Base-by-base conservation (phyloP, 2,329 filamentous ascomycete genomes). In the Aspergillus piperis region DNA sequence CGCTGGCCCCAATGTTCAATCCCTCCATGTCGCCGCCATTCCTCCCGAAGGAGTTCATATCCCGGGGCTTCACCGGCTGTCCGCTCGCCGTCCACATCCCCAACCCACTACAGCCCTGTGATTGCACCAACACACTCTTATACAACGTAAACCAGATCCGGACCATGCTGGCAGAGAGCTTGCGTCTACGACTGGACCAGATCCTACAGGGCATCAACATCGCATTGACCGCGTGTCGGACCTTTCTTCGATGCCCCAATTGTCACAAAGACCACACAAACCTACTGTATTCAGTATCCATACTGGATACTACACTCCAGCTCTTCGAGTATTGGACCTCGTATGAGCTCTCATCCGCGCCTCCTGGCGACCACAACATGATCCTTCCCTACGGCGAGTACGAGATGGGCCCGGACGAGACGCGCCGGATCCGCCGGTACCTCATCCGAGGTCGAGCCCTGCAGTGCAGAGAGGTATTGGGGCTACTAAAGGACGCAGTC, bases 71-170 rank as follows among this genome's bases (percentile, higher is more conserved):
- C 36, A 61, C 68, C 47, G 71, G 70, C 62, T 70, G 66, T 19
- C 63, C 70, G 19, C 64, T 75, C n/a, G 67, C 67, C 3, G 67
- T 68, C 10, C 70, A 71, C 15, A 63, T 73, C 15, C 65, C 69
- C 15, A 71, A 62, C 8, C 55, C 65, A 0, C 65, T 69, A 1
- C 64, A 57, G 11, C 66, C 63, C 25, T 73, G 73, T 62, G 72
- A 72, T 39, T 76, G 74, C 57, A 53, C 70, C 2, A 70, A 73
- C 23, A 68, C 65, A 47, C 68, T 75, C 23, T 60, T 69, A 8
- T 70, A 70, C 49, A 66, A 75, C 39, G 67, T 71, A 62, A 69
- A 68, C 53, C 68, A 68, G n/a, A 61, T 76, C n/a, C 72, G 68
- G 25, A 66, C 70, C 38, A 65, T 75, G 7, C 68, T 67, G 5